phyloP scores from a whole-genome alignment of 176 grass and related monocot genomes.

The Aechmea fasciata region DNA sequence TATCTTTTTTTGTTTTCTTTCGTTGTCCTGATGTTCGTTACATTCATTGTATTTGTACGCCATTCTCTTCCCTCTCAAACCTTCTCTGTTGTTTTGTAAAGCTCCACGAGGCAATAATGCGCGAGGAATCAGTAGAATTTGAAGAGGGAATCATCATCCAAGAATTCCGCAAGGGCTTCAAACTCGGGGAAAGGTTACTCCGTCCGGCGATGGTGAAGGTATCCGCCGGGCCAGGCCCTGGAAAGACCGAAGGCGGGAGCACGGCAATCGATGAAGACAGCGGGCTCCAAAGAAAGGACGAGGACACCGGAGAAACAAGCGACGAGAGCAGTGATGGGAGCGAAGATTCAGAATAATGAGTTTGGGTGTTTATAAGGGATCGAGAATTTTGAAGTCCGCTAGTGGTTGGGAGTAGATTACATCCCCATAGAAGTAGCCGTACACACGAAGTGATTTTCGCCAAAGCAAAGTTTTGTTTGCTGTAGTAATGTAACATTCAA shows the following conservation, averaged over 20 bases:
- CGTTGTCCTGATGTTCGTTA: neutral
- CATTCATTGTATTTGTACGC: neutral
- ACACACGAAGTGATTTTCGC: too few species aligned
- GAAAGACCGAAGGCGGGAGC: conserved; percentile 28
- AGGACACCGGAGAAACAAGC: conserved; percentile 19
- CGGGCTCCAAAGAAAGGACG: conserved; percentile 21
- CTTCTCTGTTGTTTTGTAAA: conserved; percentile 29
- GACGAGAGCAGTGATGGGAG: conserved; percentile 24
- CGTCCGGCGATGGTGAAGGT: conserved; percentile 91
- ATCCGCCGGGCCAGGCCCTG: conserved; percentile 70
- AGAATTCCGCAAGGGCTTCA: conserved; percentile 94
- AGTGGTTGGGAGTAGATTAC: neutral
- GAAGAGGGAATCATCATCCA: conserved; percentile 82
- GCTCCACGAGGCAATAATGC: conserved; percentile 97
- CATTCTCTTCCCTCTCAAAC: neutral
- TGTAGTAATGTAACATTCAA: too few species aligned
- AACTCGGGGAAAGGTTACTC: conserved; percentile 71
- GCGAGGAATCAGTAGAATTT: conserved; percentile 65
- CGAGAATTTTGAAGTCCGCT: conserved; percentile 49
- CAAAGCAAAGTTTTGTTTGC: too few species aligned
- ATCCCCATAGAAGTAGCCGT: too few species aligned
- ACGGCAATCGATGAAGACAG: conserved; percentile 38
- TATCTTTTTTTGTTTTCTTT: neutral
- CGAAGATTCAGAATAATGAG: conserved; percentile 26
- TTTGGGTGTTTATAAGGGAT: conserved; percentile 3